phyloP scores from a whole-genome alignment of 768 basidiomycete species.

The Serendipita vermifera region DNA sequence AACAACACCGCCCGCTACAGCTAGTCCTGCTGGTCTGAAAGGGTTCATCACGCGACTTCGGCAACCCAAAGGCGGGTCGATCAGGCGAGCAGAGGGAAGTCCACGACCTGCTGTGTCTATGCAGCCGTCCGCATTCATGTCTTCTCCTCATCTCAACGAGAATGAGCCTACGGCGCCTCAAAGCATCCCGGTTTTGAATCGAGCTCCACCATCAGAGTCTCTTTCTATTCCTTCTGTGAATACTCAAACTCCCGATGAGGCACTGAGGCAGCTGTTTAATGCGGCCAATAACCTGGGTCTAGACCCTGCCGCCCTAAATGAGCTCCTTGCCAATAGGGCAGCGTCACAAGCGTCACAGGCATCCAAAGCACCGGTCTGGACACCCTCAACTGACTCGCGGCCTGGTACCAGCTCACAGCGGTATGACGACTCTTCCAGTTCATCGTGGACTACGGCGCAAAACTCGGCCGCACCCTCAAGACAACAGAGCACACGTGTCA shows the following conservation, averaged over 20 bases:
- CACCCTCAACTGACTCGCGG: too few species aligned
- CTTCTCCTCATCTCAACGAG: neutral
- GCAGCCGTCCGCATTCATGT: conserved; percentile 1
- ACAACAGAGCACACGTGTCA: neutral
- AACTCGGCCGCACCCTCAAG: neutral
- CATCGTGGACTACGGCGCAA: neutral
- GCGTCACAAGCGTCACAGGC: neutral
- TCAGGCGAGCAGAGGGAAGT: neutral
- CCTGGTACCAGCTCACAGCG: too few species aligned
- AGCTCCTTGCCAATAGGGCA: neutral
- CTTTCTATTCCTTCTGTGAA: neutral
- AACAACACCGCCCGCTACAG: neutral
- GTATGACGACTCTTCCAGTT: neutral
- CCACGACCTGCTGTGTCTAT: neutral
- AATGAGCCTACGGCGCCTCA: neutral
- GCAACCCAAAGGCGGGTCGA: neutral
- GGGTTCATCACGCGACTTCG: neutral
- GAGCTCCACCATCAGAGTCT: neutral
- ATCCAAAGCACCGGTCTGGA: neutral
- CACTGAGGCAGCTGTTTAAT: neutral
- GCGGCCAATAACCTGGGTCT: neutral
- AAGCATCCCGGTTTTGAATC: neutral
- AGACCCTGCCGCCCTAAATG: neutral
- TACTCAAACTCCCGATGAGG: neutral
- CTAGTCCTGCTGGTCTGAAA: neutral